Percentiles rank a stretch among this genome's conserved stretches.
These are phyloP conservation scores for Dryadomyces quercivorus DNA, from an alignment of 2,329 filamentous ascomycete species.

Conservation along the genomic window DNA sequence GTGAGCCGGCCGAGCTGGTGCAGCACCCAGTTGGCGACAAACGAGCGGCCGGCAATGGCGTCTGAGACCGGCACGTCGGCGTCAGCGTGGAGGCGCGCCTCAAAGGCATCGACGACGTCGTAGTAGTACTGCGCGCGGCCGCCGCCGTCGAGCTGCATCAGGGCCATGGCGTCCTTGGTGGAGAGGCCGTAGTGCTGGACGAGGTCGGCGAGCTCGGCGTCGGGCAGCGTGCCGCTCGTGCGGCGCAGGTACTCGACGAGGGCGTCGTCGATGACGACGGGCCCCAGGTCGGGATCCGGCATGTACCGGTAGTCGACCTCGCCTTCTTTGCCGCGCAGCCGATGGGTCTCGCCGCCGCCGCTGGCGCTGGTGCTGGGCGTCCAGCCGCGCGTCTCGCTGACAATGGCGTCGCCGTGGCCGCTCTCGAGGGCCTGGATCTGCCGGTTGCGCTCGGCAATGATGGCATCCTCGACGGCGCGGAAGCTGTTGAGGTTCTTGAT, in stretches of 20 bases:
- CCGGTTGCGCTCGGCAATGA: slow-evolving; percentile 78
- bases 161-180: slow-evolving; percentile 69
- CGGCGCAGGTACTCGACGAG: slow-evolving; percentile 51
- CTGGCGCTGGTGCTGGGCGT: slow-evolving; percentile 46
- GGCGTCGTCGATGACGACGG: slow-evolving; percentile 61
- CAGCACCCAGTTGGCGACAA: slow-evolving; percentile 55
- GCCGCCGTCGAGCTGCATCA: slow-evolving; percentile 67
- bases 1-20: slow-evolving; percentile 63
- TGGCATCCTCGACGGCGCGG: slow-evolving; percentile 89
- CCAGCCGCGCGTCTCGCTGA: slow-evolving; percentile 86
- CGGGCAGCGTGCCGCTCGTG: slow-evolving; percentile 60
- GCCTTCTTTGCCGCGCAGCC: slow-evolving; percentile 83
- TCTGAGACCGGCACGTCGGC: background rate
- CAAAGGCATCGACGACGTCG: slow-evolving; percentile 42
- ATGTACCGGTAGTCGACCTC: slow-evolving; percentile 98
- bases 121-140: slow-evolving; percentile 74
- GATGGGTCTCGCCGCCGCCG: slow-evolving; percentile 59
- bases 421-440: slow-evolving; percentile 71
- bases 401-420: slow-evolving; percentile 51
- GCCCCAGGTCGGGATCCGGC: slow-evolving; percentile 85
- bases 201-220: slow-evolving; percentile 53
- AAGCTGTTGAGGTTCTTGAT: slow-evolving; percentile 96
- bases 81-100: slow-evolving; percentile 9
- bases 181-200: slow-evolving; percentile 54
- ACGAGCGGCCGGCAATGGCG: slow-evolving; percentile 14